Base-by-base conservation (phyloP, 768 basidiomycete genomes). In the Favolaschia claudopus region DNA sequence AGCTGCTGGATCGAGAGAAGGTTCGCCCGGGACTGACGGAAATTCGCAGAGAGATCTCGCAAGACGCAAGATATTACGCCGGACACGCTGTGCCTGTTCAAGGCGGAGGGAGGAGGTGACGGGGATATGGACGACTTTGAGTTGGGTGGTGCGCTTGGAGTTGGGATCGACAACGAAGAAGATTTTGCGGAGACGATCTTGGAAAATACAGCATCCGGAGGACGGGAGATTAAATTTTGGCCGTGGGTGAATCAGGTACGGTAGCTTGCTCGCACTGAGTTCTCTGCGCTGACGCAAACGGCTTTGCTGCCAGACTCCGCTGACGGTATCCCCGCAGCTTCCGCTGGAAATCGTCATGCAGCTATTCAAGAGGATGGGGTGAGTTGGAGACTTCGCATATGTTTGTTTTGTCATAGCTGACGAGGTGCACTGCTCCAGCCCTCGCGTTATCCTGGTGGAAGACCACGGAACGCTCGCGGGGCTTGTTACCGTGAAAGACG, bases 281-380 rank as follows among this genome's bases (percentile, higher is more conserved):
- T 39, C 27, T 20, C 44, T 55, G 12, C 44, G 25, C 47, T 49
- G 5, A 28, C 47, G 31, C 19, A 29, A 24, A 39, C 27, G 10
- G 24, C 58, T 28, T 60, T 63, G 33, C 46, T 15, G 46, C 47
- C 70, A 99, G 97, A 96, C 95, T 0, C 95, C 96, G 1, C 83
- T 99, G 68, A 95, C 93, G 0, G 95, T 97, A 12, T 90, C 95
- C 7, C 90, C 95, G 1, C 92, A 93, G 62, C 82, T 97, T 36
- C 95, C 95, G 1, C 79, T 99, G 38, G 97, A 99, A 73, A 95
- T 98, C 52, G 94, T 96, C 8, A 94, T 97, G 91, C 95, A 99
- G 70, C 77, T 99, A 25, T 99, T 99, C 82, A 93, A 96, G 71
- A 85, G 94, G 42, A 93, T 99, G 91, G 97, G 97, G 97, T 97